Conservation (phyloP, 2,329 filamentous ascomycete species). For the Penicillium sclerotiorum region DNA sequence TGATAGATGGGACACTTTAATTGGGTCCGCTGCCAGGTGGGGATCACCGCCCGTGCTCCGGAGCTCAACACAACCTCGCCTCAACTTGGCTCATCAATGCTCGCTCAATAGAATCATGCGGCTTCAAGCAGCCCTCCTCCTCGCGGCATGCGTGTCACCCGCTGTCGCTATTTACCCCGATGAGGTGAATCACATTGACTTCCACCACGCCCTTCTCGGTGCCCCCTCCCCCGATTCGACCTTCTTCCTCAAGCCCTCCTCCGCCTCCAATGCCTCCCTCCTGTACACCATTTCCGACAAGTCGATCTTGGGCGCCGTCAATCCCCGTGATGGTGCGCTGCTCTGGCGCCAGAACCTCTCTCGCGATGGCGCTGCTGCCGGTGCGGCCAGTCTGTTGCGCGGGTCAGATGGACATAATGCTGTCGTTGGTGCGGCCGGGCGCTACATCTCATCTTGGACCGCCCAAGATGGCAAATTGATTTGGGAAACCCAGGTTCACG, state of each 20-base stretch:
- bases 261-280: constrained; percentile 80
- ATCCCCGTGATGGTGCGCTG: constrained; percentile 79
- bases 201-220: constrained; percentile 87
- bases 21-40: constrained; percentile 2
- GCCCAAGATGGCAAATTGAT: constrained; percentile 75
- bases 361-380: constrained; percentile 38
- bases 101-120: constrained; percentile 39
- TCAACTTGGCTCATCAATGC: constrained; percentile 33
- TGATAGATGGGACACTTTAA: no score
- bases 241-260: constrained; percentile 89
- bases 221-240: constrained; percentile 79
- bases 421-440: constrained; percentile 72
- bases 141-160: constrained; percentile 52
- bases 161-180: constrained; percentile 77
- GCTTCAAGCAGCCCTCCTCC: constrained; percentile 43
- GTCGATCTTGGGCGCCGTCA: constrained; percentile 80
- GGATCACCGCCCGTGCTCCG: constrained; percentile 27
- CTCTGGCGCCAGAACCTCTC: constrained; percentile 82
- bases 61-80: constrained; percentile 20
- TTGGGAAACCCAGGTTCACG: constrained; percentile 70
- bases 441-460: constrained; percentile 77
- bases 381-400: constrained; percentile 55
- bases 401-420: constrained; percentile 79
- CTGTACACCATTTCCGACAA: constrained; percentile 90
- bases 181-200: constrained; percentile 89